Evolutionary conservation across 2,329 filamentous ascomycete genomes (phyloP).

Genomic region (Seiridium unicorne): DNA sequence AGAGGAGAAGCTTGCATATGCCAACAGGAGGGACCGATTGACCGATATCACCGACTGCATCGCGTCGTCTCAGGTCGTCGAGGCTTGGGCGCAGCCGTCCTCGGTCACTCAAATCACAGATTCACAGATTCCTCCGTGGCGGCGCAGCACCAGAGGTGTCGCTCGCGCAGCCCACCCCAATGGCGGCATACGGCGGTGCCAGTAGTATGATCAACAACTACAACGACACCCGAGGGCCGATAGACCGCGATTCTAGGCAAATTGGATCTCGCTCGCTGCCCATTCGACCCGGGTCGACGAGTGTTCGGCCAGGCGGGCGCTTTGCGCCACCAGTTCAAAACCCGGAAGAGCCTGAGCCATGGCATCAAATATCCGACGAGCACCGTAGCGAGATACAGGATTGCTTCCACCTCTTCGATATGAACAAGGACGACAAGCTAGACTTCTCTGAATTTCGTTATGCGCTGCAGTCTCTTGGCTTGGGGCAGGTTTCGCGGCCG

Average conservation of each 20-base stretch:
- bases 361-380: slow-evolving; percentile 70
- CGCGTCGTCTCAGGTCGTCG: neutral
- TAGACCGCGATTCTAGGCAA: slow-evolving; percentile 8
- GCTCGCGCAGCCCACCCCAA: slow-evolving; percentile 10
- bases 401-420: slow-evolving; percentile 92
- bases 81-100: neutral
- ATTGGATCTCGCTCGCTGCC: slow-evolving; percentile 21
- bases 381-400: slow-evolving; percentile 49
- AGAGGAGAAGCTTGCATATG: no score
- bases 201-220: slow-evolving; percentile 31
- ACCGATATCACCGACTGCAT: no score
- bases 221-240: slow-evolving; percentile 7
- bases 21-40: no score
- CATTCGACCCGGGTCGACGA: slow-evolving; percentile 16
- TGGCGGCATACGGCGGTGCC: slow-evolving; percentile 26
- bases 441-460: slow-evolving; percentile 99
- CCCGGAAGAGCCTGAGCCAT: slow-evolving; percentile 26
- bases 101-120: neutral
- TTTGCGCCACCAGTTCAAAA: slow-evolving; percentile 28
- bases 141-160: neutral
- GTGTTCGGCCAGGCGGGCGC: slow-evolving; percentile 23
- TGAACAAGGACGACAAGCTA: slow-evolving; percentile 90
- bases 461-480: slow-evolving; percentile 91
- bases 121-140: neutral
- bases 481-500: slow-evolving; percentile 76